Conservation (phyloP, 805 yeast genomes). For the Suhomyces vadensis region DNA sequence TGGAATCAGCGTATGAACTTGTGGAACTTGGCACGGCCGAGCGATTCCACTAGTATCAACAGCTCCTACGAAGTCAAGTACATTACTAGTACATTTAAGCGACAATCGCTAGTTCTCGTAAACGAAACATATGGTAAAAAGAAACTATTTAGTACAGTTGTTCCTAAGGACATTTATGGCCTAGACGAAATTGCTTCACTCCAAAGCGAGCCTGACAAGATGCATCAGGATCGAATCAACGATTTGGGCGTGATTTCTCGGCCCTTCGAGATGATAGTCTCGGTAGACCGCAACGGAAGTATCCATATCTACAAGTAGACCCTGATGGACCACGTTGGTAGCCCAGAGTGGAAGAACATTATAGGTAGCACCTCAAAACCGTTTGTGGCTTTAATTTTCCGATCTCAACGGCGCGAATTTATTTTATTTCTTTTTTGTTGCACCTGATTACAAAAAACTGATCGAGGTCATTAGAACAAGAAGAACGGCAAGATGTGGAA, state of each 20-base stretch:
- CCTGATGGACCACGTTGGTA: too few species aligned
- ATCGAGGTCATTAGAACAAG: not conserved
- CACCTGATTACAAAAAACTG: not conserved
- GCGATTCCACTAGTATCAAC: slow-evolving; percentile 19
- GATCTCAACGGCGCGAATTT: too few species aligned
- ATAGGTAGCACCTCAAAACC: too few species aligned
- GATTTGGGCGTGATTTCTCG: slow-evolving; percentile 46
- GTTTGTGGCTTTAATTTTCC: too few species aligned
- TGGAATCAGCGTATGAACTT: slow-evolving; percentile 26
- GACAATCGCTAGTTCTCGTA: slow-evolving; percentile 41
- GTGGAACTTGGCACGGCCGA: slow-evolving; percentile 27
- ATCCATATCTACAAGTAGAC: slow-evolving; percentile 57
- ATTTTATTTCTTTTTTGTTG: not conserved
- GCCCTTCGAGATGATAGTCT: slow-evolving; percentile 62
- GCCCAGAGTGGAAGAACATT: not conserved
- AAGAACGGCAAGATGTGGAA: slow-evolving; percentile 27
- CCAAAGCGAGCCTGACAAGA: slow-evolving; percentile 43
- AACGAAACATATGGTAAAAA: slow-evolving; percentile 33
- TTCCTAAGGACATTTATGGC: slow-evolving; percentile 8
- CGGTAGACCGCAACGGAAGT: slow-evolving; percentile 68
- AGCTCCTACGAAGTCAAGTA: slow-evolving; percentile 19
- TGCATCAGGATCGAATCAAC: slow-evolving; percentile 53
- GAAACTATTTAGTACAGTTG: slow-evolving; percentile 6
- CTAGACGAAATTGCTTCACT: slow-evolving; percentile 28
- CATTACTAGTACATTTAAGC: slow-evolving; percentile 21